phyloP scores from a whole-genome alignment of 2,329 filamentous ascomycete species.

The Balansia obtecta region DNA sequence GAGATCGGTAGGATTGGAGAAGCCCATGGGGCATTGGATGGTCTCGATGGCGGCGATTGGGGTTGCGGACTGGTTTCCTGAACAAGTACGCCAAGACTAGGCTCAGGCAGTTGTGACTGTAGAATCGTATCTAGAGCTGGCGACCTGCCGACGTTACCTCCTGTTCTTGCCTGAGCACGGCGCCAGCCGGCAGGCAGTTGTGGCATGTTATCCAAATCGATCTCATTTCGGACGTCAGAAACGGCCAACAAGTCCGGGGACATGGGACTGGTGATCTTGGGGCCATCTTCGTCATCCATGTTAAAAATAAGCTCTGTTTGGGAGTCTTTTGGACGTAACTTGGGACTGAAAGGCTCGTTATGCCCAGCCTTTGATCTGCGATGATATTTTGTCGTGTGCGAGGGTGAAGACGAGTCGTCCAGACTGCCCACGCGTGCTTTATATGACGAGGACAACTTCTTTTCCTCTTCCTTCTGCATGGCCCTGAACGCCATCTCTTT shows the following conservation, averaged over 20 bases:
- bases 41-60: slow-evolving; percentile 4
- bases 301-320: slow-evolving; percentile 75
- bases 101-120: background rate
- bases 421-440: slow-evolving; percentile 48
- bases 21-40: slow-evolving; percentile 34
- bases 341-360: slow-evolving; percentile 52
- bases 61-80: background rate
- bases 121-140: background rate
- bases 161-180: slow-evolving; percentile 4
- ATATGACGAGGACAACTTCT: slow-evolving; percentile 45
- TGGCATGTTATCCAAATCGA: slow-evolving; percentile 17
- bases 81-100: background rate
- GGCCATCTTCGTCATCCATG: slow-evolving; percentile 69
- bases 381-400: slow-evolving; percentile 31
- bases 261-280: slow-evolving; percentile 17
- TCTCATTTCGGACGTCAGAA: slow-evolving; percentile 10
- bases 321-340: slow-evolving; percentile 55
- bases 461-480: slow-evolving; percentile 52
- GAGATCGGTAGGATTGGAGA: slow-evolving; percentile 37
- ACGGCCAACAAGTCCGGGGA: slow-evolving; percentile 12
- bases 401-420: slow-evolving; percentile 42
- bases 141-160: background rate
- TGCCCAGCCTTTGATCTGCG: slow-evolving; percentile 32
- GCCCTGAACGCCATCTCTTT: slow-evolving; percentile 63
- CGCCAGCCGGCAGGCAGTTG: slow-evolving; percentile 20